These are phyloP conservation scores for Euphorbia schlechtendalii DNA, from an alignment of 441 rosid genomes.

Conservation along the genomic window DNA sequence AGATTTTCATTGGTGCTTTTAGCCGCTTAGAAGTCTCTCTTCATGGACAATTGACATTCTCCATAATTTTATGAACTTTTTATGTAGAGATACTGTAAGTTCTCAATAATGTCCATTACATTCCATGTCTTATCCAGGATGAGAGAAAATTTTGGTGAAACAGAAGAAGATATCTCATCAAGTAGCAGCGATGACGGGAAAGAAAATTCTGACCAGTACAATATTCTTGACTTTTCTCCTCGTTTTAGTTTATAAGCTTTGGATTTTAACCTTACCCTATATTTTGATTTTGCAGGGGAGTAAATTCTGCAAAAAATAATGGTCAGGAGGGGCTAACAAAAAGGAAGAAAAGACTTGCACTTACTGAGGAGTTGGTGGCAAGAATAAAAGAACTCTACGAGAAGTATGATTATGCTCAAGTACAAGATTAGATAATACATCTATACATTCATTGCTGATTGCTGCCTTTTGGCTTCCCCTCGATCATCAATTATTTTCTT, in stretches of 20 bases:
- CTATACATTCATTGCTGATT: background rate
- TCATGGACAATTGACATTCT: constrained; percentile 8
- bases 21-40: constrained; percentile 3
- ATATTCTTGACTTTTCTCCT: constrained; percentile 1
- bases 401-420: constrained; percentile 34
- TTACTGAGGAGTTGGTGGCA: constrained; percentile 54
- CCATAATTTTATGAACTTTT: constrained; percentile 5
- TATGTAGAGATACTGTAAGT: background rate
- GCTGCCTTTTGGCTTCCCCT: constrained; percentile 8
- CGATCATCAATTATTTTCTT: constrained; percentile 1
- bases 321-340: constrained; percentile 30
- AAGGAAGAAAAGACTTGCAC: constrained; percentile 61
- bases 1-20: constrained; percentile 6
- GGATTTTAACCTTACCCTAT: constrained; percentile 4
- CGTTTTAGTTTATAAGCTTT: background rate
- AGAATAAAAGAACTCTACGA: constrained; percentile 67
- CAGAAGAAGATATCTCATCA: constrained; percentile 23
- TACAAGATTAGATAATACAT: constrained; percentile 4
- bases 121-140: constrained; percentile 23
- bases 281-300: constrained; percentile 40
- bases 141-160: constrained; percentile 18
- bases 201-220: constrained; percentile 24
- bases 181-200: constrained; percentile 18
- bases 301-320: constrained; percentile 31
- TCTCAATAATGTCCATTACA: background rate